Evolutionary conservation across 2,329 filamentous ascomycete species (phyloP), one percentile per base, ranked within the genome.

Genomic region (Penicillium sp.): DNA sequence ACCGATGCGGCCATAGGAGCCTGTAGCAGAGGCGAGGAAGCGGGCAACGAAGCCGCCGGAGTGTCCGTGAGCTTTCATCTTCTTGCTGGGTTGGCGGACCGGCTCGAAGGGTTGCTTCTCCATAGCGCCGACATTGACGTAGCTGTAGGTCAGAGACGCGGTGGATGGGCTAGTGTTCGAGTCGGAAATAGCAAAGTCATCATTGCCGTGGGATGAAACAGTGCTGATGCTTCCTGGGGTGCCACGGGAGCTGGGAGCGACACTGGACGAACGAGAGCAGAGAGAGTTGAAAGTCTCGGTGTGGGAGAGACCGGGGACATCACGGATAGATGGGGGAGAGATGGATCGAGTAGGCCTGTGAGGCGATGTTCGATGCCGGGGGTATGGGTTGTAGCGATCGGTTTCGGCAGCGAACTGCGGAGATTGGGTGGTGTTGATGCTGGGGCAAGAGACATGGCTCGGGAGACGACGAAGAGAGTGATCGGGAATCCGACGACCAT

Each of bases 261-360:
- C 53, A 48, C 77, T 79, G 22, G 77, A 79, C 1, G 77, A 77
- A 29, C 76, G 73, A 29, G 77, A 79, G 64, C 72, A 73, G 29
- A 76, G 63, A 5, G 75, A 76, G 53, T 70, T 74, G 41, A 71
- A 69, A 5, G 75, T 77, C 54, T 76, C 73, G 1, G 74, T 72
- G 26, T 75, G 73, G 1, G 76, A 76, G 3, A 80, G 69, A 2
- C 66, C 65, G 4, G 78, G 78, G 0, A 80, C 71, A 57, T 80
- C 78, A 24, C 72, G 71, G 45, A 78, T 60, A 2, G 77, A 79
- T 6, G 77, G 75, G 3, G 76, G 77, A 10, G 77, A 79, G 50
- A 73, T 72, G 2, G 77, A 78, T 4, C 72, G 73, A 22, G 67
- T 66, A 21, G 67, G 61, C 31, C 75, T 72, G 57, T 67, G 68